These are phyloP conservation scores for Tylopilus rubrobrunneus DNA, from an alignment of 768 basidiomycete species.

Conservation along the genomic window DNA sequence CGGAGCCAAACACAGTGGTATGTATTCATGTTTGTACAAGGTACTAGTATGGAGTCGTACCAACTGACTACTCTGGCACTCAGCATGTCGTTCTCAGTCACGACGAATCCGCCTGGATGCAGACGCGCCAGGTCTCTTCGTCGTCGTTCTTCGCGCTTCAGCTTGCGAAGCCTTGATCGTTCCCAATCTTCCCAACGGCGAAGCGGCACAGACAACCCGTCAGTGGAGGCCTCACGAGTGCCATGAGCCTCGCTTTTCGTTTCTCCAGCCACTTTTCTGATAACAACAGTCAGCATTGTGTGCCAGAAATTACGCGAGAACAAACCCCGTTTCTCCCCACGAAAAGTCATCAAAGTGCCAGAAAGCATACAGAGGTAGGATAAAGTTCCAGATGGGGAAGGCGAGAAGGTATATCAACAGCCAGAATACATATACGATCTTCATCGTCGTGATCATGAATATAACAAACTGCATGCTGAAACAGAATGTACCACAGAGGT, in stretches of 20 bases:
- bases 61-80: slow-evolving; percentile 54
- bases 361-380: slow-evolving; percentile 92
- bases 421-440: slow-evolving; percentile 96
- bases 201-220: slow-evolving; percentile 71
- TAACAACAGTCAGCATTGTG: slow-evolving; percentile 9
- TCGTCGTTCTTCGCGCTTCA: slow-evolving; percentile 82
- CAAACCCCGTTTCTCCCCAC: slow-evolving; percentile 97
- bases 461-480: slow-evolving; percentile 99
- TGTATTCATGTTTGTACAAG: too few relatives aligned
- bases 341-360: slow-evolving; percentile 99
- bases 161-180: slow-evolving; percentile 85
- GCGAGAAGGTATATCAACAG: slow-evolving; percentile 94
- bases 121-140: slow-evolving; percentile 76
- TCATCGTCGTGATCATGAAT: slow-evolving; percentile 93
- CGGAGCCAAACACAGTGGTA: too few relatives aligned
- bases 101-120: slow-evolving; percentile 64
- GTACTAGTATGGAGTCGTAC: too few relatives aligned
- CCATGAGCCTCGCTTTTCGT: slow-evolving; percentile 75
- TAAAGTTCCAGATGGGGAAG: slow-evolving; percentile 94
- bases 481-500: slow-evolving; percentile 98
- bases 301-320: slow-evolving; percentile 3
- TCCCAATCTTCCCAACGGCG: slow-evolving; percentile 99
- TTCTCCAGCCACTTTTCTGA: slow-evolving; percentile 94
- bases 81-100: slow-evolving; percentile 61
- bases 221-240: slow-evolving; percentile 49